Evolutionary conservation across 495 filamentous ascomycete genomes (phyloP).

Genomic region (Sphaerosporella brunnea): DNA sequence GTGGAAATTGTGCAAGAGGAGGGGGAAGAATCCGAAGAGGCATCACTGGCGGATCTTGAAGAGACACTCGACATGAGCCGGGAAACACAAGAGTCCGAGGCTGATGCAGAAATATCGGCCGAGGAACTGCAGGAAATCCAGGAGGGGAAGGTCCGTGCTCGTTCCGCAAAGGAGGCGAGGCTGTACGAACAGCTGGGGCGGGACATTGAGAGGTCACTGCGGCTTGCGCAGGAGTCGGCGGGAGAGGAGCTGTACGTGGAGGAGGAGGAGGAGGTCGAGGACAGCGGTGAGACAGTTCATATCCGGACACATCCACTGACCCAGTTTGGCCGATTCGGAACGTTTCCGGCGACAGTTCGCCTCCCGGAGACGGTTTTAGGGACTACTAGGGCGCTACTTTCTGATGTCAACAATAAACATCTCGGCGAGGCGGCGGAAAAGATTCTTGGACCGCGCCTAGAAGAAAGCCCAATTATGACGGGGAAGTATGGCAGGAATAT

Average conservation of each 20-base stretch:
- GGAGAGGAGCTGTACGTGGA: conserved; percentile 28
- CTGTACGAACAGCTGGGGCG: conserved; percentile 23
- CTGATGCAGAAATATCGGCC: conserved; percentile 16
- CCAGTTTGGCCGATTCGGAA: conserved; percentile 42
- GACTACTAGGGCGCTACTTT: conserved; percentile 36
- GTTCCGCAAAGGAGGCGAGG: conserved; percentile 21
- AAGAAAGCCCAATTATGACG: conserved; percentile 42
- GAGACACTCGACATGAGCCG: too few relatives aligned
- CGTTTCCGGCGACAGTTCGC: conserved; percentile 50
- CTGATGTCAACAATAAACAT: conserved; percentile 53
- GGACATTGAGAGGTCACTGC: conserved; percentile 25
- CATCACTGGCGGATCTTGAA: conserved; percentile 4
- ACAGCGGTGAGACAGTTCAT: conserved; percentile 27
- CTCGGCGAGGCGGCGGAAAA: conserved; percentile 47
- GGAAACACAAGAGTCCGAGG: too few relatives aligned
- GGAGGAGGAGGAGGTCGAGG: conserved; percentile 12
- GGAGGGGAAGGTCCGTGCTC: conserved; percentile 31
- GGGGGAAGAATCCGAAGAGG: conserved; percentile 11
- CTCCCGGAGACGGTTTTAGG: conserved; percentile 36
- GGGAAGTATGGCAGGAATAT: conserved; percentile 29
- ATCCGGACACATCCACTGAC: conserved; percentile 50
- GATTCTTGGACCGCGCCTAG: conserved; percentile 57
- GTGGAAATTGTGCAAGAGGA: conserved; percentile 32
- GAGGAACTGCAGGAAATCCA: conserved; percentile 38
- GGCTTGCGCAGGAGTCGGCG: conserved; percentile 9